Conservation (phyloP, 768 basidiomycete genomes). For the Dioszegia crocea region DNA sequence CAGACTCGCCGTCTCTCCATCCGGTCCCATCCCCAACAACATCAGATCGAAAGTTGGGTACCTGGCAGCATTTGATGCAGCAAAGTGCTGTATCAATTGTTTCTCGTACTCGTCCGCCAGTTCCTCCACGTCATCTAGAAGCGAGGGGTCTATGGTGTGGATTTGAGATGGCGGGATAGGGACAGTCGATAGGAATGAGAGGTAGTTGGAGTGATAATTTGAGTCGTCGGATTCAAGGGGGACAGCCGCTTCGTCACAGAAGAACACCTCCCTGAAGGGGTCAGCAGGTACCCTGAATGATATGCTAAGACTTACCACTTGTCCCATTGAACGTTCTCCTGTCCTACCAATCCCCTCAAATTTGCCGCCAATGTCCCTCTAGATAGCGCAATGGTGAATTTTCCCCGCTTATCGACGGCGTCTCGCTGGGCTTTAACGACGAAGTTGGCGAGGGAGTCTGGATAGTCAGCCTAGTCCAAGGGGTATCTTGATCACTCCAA, state of each 20-base stretch:
- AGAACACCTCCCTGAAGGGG: conserved; percentile 81
- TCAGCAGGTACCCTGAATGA: neutral
- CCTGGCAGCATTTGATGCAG: conserved; percentile 84
- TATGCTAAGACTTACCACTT: conserved; percentile 66
- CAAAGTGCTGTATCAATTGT: conserved; percentile 81
- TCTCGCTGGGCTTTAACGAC: conserved; percentile 84
- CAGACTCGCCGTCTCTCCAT: conserved; percentile 95
- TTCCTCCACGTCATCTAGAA: conserved; percentile 56
- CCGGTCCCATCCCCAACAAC: conserved; percentile 90
- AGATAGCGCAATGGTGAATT: conserved; percentile 87
- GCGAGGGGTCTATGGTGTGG: conserved; percentile 69
- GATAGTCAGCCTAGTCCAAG: neutral
- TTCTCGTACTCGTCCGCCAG: conserved; percentile 54
- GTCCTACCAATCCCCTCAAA: conserved; percentile 66
- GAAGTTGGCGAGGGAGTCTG: conserved; percentile 68
- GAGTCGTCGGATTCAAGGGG: conserved; percentile 89
- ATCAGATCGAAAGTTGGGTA: conserved; percentile 98
- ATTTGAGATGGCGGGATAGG: conserved; percentile 73
- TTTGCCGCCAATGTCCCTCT: conserved; percentile 80
- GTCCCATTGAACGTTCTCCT: conserved; percentile 76
- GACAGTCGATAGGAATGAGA: conserved; percentile 74
- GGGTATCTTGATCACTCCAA: too few species aligned
- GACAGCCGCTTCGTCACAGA: conserved; percentile 93
- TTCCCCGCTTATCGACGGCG: conserved; percentile 79
- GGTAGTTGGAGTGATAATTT: conserved; percentile 73